Evolutionary conservation across 2,329 filamentous ascomycete genomes (phyloP).

Genomic region (Dactylellina haptotyla): DNA sequence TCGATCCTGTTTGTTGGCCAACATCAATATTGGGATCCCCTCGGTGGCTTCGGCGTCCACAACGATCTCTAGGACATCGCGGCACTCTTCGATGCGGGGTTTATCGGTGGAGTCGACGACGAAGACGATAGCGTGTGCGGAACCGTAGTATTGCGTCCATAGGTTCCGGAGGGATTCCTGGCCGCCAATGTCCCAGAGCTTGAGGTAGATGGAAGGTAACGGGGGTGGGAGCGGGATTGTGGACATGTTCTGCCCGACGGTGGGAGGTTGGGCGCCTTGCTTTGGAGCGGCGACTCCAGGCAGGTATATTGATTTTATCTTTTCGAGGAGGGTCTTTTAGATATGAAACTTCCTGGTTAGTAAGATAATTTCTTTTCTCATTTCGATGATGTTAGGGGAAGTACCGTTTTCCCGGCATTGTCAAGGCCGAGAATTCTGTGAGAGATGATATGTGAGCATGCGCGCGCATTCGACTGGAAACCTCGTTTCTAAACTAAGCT

Average conservation of each 20-base stretch:
- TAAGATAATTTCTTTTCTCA: background rate
- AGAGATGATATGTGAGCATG: background rate
- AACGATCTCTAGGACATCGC: conserved; percentile 87
- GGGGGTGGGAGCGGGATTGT: conserved; percentile 74
- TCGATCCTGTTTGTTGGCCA: conserved; percentile 97
- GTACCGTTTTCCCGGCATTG: conserved; percentile 89
- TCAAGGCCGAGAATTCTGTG: conserved; percentile 83
- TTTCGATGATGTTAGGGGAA: background rate
- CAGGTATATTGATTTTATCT: conserved; percentile 89
- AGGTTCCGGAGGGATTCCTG: conserved; percentile 87
- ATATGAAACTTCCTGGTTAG: background rate
- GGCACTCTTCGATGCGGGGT: conserved; percentile 85
- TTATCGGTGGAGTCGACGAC: conserved; percentile 96
- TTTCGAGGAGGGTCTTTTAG: conserved; percentile 91
- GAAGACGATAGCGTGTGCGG: conserved; percentile 96
- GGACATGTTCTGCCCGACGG: conserved; percentile 95
- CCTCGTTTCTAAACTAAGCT: background rate
- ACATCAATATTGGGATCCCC: conserved; percentile 87
- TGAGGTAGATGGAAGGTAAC: conserved; percentile 88
- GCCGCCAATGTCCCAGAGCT: conserved; percentile 97
- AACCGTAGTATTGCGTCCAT: conserved; percentile 95
- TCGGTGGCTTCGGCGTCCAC: conserved; percentile 86
- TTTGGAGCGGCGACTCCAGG: conserved; percentile 69
- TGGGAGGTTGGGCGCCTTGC: conserved; percentile 84
- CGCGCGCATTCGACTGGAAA: background rate